These are phyloP conservation scores for Herpotrichia juniperi DNA, from an alignment of 2,329 filamentous ascomycete species.

Conservation along the genomic window DNA sequence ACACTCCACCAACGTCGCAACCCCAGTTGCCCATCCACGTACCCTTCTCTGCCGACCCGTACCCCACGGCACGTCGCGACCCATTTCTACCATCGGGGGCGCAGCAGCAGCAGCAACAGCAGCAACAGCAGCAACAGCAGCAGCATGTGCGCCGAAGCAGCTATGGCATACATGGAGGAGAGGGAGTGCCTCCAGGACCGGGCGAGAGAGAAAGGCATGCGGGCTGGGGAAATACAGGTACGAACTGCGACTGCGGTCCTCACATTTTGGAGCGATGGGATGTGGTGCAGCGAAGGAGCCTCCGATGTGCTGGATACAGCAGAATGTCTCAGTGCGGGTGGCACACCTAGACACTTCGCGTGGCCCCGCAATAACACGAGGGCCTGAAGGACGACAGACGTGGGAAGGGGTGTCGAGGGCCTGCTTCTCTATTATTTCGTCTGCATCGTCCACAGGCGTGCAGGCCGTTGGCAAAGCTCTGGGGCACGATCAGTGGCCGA, in stretches of 20 bases:
- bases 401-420: background rate
- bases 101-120: too few relatives aligned
- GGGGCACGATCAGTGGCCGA: constrained; percentile 17
- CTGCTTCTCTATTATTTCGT: background rate
- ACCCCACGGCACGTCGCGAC: constrained; percentile 53
- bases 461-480: constrained; percentile 2
- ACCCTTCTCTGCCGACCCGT: constrained; percentile 53
- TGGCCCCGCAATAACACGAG: constrained; percentile 9
- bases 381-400: background rate
- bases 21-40: constrained; percentile 49
- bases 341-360: constrained; percentile 17
- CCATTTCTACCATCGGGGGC: constrained; percentile 50
- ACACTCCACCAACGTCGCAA: constrained; percentile 37
- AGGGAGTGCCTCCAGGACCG: constrained; percentile 31
- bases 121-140: too few relatives aligned
- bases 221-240: constrained; percentile 47
- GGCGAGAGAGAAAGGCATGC: constrained; percentile 42
- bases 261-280: constrained; percentile 7
- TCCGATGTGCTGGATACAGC: constrained; percentile 15
- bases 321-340: constrained; percentile 20
- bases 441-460: background rate
- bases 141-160: constrained; percentile 47
- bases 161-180: constrained; percentile 43
- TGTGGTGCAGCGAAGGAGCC: constrained; percentile 14
- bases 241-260: constrained; percentile 19